phyloP scores from a whole-genome alignment of 352 stramenopile species.

The Globisporangium nodosum region DNA sequence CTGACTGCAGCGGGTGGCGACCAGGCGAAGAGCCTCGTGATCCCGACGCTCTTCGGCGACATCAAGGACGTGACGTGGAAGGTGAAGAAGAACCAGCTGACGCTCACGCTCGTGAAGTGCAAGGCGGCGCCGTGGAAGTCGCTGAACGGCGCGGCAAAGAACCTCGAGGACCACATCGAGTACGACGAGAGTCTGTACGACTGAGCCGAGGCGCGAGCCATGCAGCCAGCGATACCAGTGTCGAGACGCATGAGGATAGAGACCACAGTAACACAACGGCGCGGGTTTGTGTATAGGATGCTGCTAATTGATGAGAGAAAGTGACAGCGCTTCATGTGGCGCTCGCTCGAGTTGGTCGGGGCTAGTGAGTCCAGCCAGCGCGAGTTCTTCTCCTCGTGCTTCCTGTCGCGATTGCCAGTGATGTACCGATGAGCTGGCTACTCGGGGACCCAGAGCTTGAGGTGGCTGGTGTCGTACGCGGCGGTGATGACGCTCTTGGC shows the following conservation, averaged over 20 bases:
- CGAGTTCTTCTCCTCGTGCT: no score
- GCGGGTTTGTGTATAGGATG: no score
- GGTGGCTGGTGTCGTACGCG: constrained; percentile 57
- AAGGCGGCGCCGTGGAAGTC: constrained; percentile 59
- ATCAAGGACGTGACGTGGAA: constrained; percentile 67
- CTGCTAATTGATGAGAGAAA: no score
- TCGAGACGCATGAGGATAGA: background rate
- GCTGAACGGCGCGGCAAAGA: constrained; percentile 76
- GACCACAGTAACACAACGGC: no score
- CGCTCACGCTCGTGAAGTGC: constrained; percentile 64
- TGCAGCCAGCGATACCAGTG: background rate
- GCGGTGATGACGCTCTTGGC: constrained; percentile 48
- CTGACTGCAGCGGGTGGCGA: constrained; percentile 28
- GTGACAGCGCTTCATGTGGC: no score
- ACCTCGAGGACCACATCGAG: constrained; percentile 80
- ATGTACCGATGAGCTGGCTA: constrained; percentile 13
- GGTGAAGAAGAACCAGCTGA: constrained; percentile 50
- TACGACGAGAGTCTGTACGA: constrained; percentile 83
- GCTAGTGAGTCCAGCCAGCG: background rate
- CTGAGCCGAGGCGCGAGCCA: constrained; percentile 10
- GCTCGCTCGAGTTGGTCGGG: background rate
- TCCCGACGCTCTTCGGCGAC: constrained; percentile 60
- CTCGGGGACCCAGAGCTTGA: constrained; percentile 67
- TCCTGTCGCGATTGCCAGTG: no score
- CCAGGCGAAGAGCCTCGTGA: constrained; percentile 60